Evolutionary conservation across 1,284 basidiomycete genomes (phyloP), one percentile per base, ranked within the genome.

Genomic region (Cutaneotrichosporon sp.): DNA sequence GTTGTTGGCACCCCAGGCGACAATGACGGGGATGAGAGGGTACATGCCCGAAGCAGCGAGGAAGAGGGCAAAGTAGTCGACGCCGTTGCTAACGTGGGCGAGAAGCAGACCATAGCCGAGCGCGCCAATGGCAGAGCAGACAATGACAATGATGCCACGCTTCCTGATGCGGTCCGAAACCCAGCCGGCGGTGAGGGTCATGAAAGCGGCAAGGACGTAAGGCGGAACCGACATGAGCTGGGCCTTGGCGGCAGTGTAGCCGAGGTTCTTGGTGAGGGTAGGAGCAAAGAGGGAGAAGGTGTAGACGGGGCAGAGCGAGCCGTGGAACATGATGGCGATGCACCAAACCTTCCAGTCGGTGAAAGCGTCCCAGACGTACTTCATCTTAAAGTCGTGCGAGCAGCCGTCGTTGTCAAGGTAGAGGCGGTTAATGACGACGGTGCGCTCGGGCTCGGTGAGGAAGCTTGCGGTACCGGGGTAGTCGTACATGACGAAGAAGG

Each of bases 391-490:
- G 31, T 67, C 73, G 58, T 69, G 64, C 14, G 64, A 66, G 64
- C 69, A 70, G 13, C 72, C 72, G 56, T 71, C 71, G 56, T 72
- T 73, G 66, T 76, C 74, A 51, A 73, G 69, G 47, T 62, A 58
- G 30, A 78, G 68, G 53, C 75, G 71, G n/a, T 60, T 62, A 42
- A 62, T 62, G 40, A 75, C 65, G 36, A 70, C 65, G 7, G 42
- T 32, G 32, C 88, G 82, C 80, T 92, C 90, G 3, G 80, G 82
- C 68, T 88, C 87, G 26, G 83, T 84, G 21, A 92, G 83, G 81
- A 90, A 90, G 69, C 85, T 89, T 50, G 90, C 90, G 0, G 86
- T 88, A 72, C 90, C 88, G 5, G 89, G 90, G 80, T 91, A 91
- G 77, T 91, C 90, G 72, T 89, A 86, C 66, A 90, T 86, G 70